Base-by-base conservation (phyloP, 345 rosid species). In the Corymbia maculata region DNA sequence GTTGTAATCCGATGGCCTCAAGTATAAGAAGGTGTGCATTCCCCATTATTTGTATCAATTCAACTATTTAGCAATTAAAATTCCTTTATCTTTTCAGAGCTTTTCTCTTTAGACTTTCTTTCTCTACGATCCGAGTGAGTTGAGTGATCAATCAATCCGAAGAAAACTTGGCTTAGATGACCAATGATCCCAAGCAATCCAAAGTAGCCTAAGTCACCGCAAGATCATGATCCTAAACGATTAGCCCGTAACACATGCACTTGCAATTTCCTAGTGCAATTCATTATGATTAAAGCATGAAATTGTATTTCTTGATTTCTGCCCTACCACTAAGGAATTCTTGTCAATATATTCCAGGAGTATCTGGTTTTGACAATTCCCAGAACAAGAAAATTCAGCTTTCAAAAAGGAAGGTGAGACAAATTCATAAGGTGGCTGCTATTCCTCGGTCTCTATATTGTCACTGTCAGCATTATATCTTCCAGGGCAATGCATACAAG, bases 381-480 rank as follows among this genome's bases (percentile, higher is more conserved):
- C 92, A 92, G 88, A 94, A 91, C 88, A 94, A 92, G 93, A 95
- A 94, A 90, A 87, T 93, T 59, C 88, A 93, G 86, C 94, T 93
- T 90, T 87, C 92, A 89, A 94, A 93, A 90, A 95, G 96, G 85
- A 93, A 95, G 89, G 94, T 93, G 89, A 93, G 88, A 90, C 93
- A 90, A 86, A 92, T 92, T 86, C 90, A 92, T 86, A 80, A 44
- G 53, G 86, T 79, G 4, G 59, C 44, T 87, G 51, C 28, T 79
- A 11, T 24, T 87, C 51, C 80, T 57, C n/a, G 44, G 22, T 44
- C 57, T 21, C 75, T 28, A 36, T 50, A 87, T 9, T 42, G 51
- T 42, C 19, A 21, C 19, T 51, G 36, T 36, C 45, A 32, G 21
- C 36, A 87, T 87, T 87, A 8, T 6, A n/a, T 55, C 51, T 32